These are phyloP conservation scores for Eucalyptus sideroxylon DNA, from an alignment of 345 rosid genomes.

Conservation along the genomic window DNA sequence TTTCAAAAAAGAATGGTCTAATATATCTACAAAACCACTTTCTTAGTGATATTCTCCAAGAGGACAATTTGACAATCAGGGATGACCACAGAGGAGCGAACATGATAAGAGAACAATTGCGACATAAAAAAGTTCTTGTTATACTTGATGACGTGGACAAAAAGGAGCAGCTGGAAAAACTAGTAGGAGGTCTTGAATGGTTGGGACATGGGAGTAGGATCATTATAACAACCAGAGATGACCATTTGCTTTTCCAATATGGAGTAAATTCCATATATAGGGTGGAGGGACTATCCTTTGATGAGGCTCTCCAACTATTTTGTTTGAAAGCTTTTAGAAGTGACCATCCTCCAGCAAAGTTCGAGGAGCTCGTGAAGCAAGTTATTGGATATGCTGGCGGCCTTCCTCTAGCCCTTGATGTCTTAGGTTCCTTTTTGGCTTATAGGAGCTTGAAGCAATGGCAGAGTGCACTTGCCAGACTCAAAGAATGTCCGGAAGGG, in stretches of 20 bases:
- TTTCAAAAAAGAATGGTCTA: too few species aligned
- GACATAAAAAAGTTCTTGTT: background rate
- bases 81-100: too few species aligned
- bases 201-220: background rate
- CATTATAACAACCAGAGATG: constrained; percentile 1
- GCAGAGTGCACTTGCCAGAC: background rate
- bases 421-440: background rate
- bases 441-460: background rate
- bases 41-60: fast-evolving
- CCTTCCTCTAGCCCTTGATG: background rate
- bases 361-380: fast-evolving
- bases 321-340: background rate
- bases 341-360: background rate
- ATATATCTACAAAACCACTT: too few species aligned
- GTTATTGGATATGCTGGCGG: background rate
- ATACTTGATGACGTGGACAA: constrained; percentile 1
- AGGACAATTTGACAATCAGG: too few species aligned
- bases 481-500: background rate
- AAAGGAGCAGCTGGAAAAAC: background rate
- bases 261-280: background rate
- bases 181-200: background rate
- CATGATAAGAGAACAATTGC: too few species aligned
- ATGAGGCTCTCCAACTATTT: background rate
- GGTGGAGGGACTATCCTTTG: background rate
- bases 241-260: background rate